Base-by-base conservation (phyloP, 768 basidiomycete genomes). In the Cytidiella melzeri region DNA sequence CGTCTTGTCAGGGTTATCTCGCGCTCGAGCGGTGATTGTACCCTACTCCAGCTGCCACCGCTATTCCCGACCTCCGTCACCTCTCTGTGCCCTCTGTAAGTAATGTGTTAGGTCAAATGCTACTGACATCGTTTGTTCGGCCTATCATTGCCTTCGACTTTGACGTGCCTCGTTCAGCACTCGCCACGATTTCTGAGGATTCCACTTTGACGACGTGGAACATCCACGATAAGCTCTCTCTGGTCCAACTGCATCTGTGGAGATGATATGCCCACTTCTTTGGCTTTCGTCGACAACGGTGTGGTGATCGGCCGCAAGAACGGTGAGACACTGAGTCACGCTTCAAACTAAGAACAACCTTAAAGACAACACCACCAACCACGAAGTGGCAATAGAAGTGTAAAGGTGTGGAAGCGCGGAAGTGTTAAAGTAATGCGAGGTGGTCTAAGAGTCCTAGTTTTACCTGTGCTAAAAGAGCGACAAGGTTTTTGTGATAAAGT, bases 241-340 rank as follows among this genome's bases (percentile, higher is more conserved):
- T 81, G 83, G 62, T 79, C 80, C 15, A 79, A 86, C 60, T 83
- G 81, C 60, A 77, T 92, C 58, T 79, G 77, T 4, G 90, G 90
- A 25, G 87, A 91, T 37, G 90, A 89, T 49, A 63, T 74, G 5
- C 90, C 90, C 1, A 91, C 90, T 2, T 92, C 88, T 1, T 70
- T 92, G 56, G 86, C 83, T 19, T 88, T 91, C 62, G 83, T 92
- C 43, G 89, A 92, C 54, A 82, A 83, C 21, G 90, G 90, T n/a
- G 78, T 92, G 38, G 77, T 92, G 42, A 73, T 92, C 41, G 90
- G 90, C 39, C 77, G 90, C 60, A 89, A 76, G 69, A 88, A 86
- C 46, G 90, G 90, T n/a, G n/a, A n/a, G n/a, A n/a, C n/a, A n/a
- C n/a, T n/a, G n/a, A n/a, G n/a, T n/a, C n/a, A n/a, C n/a, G n/a